A percentile compares a stretch with the other conserved stretches of the same genome.
Evolutionary conservation across 176 grass and related monocot species (phyloP).

Genomic region (Themeda triandra): DNA sequence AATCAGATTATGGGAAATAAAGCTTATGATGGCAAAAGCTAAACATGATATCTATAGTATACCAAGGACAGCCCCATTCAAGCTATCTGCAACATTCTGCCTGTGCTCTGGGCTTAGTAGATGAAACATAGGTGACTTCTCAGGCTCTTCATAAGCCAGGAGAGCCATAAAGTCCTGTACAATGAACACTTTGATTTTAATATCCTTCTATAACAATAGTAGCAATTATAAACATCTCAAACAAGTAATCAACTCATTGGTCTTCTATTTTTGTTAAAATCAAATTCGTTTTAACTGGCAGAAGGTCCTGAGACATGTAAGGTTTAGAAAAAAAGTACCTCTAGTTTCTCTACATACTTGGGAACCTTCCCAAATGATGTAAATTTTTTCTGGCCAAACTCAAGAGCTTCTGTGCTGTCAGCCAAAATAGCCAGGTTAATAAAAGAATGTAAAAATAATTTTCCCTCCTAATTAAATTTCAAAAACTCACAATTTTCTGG

Average conservation of each 20-base stretch:
- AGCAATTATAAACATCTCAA: neutral
- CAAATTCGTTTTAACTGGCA: neutral
- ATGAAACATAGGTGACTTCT: conserved; percentile 98
- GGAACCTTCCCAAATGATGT: conserved; percentile 64
- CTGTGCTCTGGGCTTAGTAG: conserved; percentile 87
- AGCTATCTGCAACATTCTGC: conserved; percentile 73
- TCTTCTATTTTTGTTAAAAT: neutral
- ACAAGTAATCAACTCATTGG: neutral
- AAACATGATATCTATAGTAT: conserved; percentile 26
- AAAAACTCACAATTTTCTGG: conserved; percentile 62
- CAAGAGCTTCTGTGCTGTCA: conserved; percentile 85
- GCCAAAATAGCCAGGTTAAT: conserved; percentile 40
- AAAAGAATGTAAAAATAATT: conserved; percentile 17
- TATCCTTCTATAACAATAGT: neutral
- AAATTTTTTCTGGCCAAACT: conserved; percentile 88
- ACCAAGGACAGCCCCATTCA: conserved; percentile 96
- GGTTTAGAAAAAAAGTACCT: conserved; percentile 52
- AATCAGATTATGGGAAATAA: conserved; percentile 2
- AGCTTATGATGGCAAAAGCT: neutral
- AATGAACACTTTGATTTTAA: conserved; percentile 12
- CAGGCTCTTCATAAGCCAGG: conserved; percentile 87
- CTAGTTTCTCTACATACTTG: conserved; percentile 88
- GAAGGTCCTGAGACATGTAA: neutral
- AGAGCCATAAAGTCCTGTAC: conserved; percentile 83
- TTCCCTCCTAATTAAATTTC: conserved; percentile 12